These are phyloP conservation scores for Aphanomyces astaci DNA, from an alignment of 352 stramenopile genomes.

Conservation along the genomic window DNA sequence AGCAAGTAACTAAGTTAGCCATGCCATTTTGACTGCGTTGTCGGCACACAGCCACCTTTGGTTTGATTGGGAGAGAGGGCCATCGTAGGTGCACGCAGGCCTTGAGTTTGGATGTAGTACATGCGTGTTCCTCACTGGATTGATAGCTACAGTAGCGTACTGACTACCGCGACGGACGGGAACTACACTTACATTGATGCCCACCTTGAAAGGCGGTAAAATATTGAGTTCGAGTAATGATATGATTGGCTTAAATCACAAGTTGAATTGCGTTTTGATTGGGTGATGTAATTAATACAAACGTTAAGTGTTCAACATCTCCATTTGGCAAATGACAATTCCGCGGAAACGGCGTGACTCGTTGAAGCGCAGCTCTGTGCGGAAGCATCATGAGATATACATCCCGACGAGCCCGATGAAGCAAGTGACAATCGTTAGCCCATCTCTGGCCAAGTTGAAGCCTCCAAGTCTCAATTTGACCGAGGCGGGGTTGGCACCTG, in stretches of 20 bases:
- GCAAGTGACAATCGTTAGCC: neutral
- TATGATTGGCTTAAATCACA: constrained; percentile 7
- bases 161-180: too few species aligned
- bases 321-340: constrained; percentile 9
- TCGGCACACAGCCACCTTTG: too few species aligned
- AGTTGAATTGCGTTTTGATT: neutral
- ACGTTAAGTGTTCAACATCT: too few species aligned
- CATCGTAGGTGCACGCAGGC: too few species aligned
- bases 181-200: neutral
- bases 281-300: neutral
- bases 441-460: constrained; percentile 8
- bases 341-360: constrained; percentile 2
- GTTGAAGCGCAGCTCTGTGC: neutral
- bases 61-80: too few species aligned
- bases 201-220: neutral
- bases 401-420: neutral
- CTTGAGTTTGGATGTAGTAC: too few species aligned
- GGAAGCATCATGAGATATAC: neutral
- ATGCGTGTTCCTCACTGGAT: too few species aligned
- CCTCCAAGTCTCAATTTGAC: neutral
- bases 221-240: too few species aligned
- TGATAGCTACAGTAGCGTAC: too few species aligned
- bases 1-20: too few species aligned
- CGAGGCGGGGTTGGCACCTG: neutral
- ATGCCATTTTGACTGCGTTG: too few species aligned